Evolutionary conservation across 208 protist species (phyloP), one percentile per base, ranked within the genome.

Genomic region (Leishmania tropica): DNA sequence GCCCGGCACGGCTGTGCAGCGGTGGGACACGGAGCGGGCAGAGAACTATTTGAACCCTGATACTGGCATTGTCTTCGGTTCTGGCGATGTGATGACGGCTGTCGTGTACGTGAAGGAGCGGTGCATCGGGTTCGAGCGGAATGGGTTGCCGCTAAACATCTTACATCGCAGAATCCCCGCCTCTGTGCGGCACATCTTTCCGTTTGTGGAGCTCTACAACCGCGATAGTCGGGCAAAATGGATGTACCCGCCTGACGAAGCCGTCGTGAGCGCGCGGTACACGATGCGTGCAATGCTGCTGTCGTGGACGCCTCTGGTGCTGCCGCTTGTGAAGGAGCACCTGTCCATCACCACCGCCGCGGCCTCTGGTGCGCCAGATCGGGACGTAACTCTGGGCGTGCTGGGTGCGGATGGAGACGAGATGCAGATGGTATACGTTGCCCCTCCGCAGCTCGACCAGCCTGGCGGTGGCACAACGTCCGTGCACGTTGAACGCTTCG

Each of bases 161-260:
- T 79, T 96, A 45, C 95, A 93, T 72, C 87, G 79, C 47, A 81
- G 84, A 35, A 85, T 98, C 42, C 87, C 92, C 4, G 31, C 86
- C 21, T 77, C 79, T 28, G 90, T 96, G 67, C 81, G 72, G 48
- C 83, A 93, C 62, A 70, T 98, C 35, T 96, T 90, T 74, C 95
- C 95, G 1, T 98, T 93, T 84, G 92, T 98, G 13, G 89, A 95
- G 86, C 85, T 97, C 21, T 94, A 90, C 85, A 96, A 95, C 85
- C 81, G 81, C 40, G 90, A 96, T 83, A 92, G 90, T 73, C 80
- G 81, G 48, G 93, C 89, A 15, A 87, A 91, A 78, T 98, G 89
- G 90, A 92, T 97, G 92, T 91, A 93, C 83, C 45, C 87, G 40
- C 88, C 88, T 10, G 77, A 89, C 60, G 93, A 95, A 81, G 78